A percentile compares a stretch with the other conserved stretches of the same genome.
Evolutionary conservation across 139 green algal species (phyloP).

Genomic region (Closterium sp.): DNA sequence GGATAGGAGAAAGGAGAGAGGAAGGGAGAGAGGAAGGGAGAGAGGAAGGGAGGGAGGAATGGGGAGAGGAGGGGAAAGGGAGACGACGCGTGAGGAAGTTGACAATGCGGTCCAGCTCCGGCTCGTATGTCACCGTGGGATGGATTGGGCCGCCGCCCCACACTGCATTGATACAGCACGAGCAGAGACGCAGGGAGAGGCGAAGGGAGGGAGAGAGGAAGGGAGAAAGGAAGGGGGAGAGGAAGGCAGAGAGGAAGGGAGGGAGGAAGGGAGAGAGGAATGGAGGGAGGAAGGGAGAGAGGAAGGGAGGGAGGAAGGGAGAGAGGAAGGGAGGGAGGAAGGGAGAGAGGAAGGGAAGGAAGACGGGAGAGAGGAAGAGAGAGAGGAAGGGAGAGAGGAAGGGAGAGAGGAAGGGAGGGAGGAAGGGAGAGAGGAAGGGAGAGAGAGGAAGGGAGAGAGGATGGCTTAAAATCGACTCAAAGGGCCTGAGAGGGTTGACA

Average conservation of each 20-base stretch:
- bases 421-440: no score
- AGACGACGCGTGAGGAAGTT: not conserved
- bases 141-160: constrained; percentile 41
- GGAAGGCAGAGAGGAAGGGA: no score
- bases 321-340: not conserved
- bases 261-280: not conserved
- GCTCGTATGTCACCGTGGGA: constrained; percentile 37
- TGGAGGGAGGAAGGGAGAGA: not conserved
- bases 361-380: not conserved
- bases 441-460: no score
- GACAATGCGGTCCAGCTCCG: not conserved
- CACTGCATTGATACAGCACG: not conserved
- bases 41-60: not conserved
- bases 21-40: not conserved
- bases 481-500: no score
- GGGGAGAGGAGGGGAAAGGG: not conserved
- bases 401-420: no score
- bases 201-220: no score
- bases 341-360: not conserved
- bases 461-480: no score
- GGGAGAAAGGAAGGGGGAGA: no score
- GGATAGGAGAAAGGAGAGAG: not conserved
- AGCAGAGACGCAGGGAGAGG: not conserved
- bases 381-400: not conserved
- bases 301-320: not conserved